phyloP scores from a whole-genome alignment of 805 yeast species.

The Starmerella bacillaris region DNA sequence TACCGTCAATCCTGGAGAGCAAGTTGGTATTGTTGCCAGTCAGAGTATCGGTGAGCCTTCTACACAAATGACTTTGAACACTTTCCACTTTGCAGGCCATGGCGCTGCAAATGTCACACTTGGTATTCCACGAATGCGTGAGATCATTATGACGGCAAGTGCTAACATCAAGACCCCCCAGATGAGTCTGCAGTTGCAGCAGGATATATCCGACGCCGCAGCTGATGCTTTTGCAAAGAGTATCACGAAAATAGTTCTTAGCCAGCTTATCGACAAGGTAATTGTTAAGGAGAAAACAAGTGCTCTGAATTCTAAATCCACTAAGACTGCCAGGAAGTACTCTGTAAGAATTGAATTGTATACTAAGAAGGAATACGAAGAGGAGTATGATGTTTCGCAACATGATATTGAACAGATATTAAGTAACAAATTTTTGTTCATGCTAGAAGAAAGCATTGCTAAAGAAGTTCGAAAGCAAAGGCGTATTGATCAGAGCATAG shows the following conservation, averaged over 20 bases:
- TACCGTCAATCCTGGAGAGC: slow-evolving; percentile 85
- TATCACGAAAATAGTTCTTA: slow-evolving; percentile 62
- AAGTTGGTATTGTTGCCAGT: slow-evolving; percentile 95
- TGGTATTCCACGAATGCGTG: slow-evolving; percentile 99
- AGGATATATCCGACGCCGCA: slow-evolving; percentile 63
- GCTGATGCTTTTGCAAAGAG: slow-evolving; percentile 90
- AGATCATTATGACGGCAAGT: slow-evolving; percentile 98
- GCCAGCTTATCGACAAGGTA: slow-evolving; percentile 76
- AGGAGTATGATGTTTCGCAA: slow-evolving; percentile 75
- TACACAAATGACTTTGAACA: slow-evolving; percentile 94
- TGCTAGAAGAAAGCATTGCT: slow-evolving; percentile 52
- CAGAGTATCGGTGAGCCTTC: slow-evolving; percentile 99
- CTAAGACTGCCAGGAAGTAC: slow-evolving; percentile 48
- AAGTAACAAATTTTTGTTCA: slow-evolving; percentile 43
- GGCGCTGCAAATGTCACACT: slow-evolving; percentile 99
- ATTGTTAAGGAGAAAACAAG: slow-evolving; percentile 80
- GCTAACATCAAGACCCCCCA: slow-evolving; percentile 94
- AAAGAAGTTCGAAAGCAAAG: slow-evolving; percentile 73
- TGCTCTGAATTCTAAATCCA: slow-evolving; percentile 26
- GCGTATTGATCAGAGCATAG: slow-evolving; percentile 26
- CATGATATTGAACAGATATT: slow-evolving; percentile 59
- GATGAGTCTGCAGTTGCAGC: slow-evolving; percentile 76
- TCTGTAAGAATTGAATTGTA: slow-evolving; percentile 58
- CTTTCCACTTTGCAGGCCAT: slow-evolving; percentile 98
- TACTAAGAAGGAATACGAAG: slow-evolving; percentile 54